Evolutionary conservation across 176 grass and related monocot species (phyloP).

Genomic region (Carex scoparia): DNA sequence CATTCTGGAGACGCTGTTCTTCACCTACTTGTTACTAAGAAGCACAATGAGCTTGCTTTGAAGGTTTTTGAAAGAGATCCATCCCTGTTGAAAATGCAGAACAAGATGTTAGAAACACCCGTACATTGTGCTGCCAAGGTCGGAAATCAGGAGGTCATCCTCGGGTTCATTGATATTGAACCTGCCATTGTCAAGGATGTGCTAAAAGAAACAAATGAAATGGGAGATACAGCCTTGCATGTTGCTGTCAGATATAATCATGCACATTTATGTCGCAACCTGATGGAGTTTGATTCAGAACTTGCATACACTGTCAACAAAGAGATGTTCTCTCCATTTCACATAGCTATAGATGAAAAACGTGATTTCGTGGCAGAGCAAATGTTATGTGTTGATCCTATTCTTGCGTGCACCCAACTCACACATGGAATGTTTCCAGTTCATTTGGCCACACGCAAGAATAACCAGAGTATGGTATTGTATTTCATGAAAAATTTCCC

Average conservation of each 20-base stretch:
- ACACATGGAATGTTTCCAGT: no score
- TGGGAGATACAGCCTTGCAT: slow-evolving; percentile 10
- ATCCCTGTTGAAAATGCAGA: background rate
- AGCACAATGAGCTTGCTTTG: background rate
- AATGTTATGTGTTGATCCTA: no score
- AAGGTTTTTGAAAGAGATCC: no score
- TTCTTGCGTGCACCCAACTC: no score
- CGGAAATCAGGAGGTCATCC: background rate
- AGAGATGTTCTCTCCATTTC: background rate
- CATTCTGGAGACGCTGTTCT: background rate
- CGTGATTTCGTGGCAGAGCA: background rate
- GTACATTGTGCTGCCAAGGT: background rate
- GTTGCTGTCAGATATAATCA: background rate
- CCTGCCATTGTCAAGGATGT: background rate
- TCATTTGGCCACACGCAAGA: background rate
- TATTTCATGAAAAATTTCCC: background rate
- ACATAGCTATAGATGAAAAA: background rate
- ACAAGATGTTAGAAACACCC: background rate
- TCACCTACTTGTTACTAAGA: background rate
- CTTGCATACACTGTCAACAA: background rate
- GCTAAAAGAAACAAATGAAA: background rate
- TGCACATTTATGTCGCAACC: accelerated
- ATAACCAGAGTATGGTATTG: accelerated
- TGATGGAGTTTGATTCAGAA: background rate
- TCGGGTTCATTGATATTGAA: no score